A percentile compares a stretch with the other conserved stretches of the same genome.
These are phyloP conservation scores for Paraglomus occultum DNA, from an alignment of 192 early-diverging fungal genomes.

Conservation along the genomic window DNA sequence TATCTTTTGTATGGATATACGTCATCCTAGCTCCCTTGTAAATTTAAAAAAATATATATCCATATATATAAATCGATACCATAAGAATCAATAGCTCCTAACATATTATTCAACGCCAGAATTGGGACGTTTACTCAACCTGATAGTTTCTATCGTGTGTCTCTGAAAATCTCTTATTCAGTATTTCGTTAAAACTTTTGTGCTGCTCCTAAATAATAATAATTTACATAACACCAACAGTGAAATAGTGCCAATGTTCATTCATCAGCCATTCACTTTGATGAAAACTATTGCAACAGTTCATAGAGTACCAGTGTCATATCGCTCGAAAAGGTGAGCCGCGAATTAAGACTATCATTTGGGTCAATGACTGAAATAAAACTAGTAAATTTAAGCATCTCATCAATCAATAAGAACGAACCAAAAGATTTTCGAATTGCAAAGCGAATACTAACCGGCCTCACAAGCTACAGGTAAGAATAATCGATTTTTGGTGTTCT, in stretches of 20 bases:
- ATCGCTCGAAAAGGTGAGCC: conserved; percentile 73
- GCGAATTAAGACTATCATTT: conserved; percentile 29
- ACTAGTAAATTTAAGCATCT: conserved; percentile 19
- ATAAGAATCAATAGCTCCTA: not conserved
- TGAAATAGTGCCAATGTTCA: too few relatives aligned
- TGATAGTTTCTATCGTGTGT: conserved; percentile 43
- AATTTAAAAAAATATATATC: conserved; percentile 2
- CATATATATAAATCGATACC: not conserved
- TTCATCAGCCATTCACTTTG: too few relatives aligned
- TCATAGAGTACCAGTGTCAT: conserved; percentile 64
- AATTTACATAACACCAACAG: not conserved
- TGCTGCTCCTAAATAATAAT: conserved; percentile 63
- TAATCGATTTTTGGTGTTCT: conserved; percentile 55
- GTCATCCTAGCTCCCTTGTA: conserved; percentile 50
- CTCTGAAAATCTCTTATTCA: conserved; percentile 71
- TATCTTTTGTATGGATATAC: conserved; percentile 74
- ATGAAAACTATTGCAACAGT: too few relatives aligned
- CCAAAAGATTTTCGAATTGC: conserved; percentile 18
- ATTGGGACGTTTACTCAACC: conserved; percentile 30
- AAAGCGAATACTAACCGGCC: conserved; percentile 47
- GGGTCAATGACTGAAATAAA: conserved; percentile 30
- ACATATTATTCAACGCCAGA: not conserved
- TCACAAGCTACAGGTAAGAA: conserved; percentile 62
- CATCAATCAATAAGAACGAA: conserved; percentile 30
- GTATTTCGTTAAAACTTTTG: conserved; percentile 73